phyloP scores from a whole-genome alignment of 2,329 filamentous ascomycete species.

The Neonectria magnoliae region DNA sequence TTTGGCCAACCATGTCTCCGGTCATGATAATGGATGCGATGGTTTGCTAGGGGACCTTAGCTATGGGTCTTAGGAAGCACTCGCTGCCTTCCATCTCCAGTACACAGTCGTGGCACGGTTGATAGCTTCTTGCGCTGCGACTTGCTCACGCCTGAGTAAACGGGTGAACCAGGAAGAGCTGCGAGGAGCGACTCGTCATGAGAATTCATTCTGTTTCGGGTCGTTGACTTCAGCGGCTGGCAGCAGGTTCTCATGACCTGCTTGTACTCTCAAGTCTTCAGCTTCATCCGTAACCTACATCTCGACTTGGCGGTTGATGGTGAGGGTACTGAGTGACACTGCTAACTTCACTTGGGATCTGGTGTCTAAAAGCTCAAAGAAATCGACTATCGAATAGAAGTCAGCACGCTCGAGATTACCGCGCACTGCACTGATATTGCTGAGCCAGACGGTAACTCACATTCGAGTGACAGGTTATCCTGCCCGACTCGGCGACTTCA shows the following conservation, averaged over 20 bases:
- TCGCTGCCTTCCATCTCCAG: constrained; percentile 40
- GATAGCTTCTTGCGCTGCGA: constrained; percentile 45
- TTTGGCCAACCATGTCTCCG: not conserved
- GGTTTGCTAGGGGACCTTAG: constrained; percentile 28
- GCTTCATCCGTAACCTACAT: constrained; percentile 41
- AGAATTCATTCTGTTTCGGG: constrained; percentile 41
- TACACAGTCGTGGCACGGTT: constrained; percentile 54
- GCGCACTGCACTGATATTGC: not conserved
- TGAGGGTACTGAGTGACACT: constrained; percentile 39
- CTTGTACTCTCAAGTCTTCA: constrained; percentile 41
- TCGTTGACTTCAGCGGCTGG: constrained; percentile 44
- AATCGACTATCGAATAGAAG: constrained; percentile 43
- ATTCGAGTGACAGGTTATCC: too few species aligned
- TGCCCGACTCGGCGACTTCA: too few species aligned
- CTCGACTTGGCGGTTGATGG: constrained; percentile 47
- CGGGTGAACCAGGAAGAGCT: constrained; percentile 60
- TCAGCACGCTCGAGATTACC: constrained; percentile 39
- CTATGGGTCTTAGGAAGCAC: constrained; percentile 36
- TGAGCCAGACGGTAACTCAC: too few species aligned
- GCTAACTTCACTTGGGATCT: constrained; percentile 16
- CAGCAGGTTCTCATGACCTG: constrained; percentile 48
- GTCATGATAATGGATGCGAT: not conserved
- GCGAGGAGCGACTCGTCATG: constrained; percentile 53
- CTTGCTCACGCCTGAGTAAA: constrained; percentile 39
- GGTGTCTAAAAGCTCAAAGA: constrained; percentile 51